Evolutionary conservation across 371 early-diverging fungal genomes (phyloP).

Genomic region (Haplosporangium sp.): DNA sequence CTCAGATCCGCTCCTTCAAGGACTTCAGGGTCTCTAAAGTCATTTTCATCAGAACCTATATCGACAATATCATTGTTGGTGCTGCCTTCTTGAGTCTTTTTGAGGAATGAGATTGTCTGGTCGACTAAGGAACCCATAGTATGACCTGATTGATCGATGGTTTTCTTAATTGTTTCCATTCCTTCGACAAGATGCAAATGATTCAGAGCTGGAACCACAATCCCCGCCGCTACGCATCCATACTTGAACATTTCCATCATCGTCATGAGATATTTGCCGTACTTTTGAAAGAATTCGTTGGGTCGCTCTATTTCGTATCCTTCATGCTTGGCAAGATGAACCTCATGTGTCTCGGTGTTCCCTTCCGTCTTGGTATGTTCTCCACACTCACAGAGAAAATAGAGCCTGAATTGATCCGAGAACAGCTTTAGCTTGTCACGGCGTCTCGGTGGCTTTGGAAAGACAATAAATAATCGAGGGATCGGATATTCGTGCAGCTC

Average conservation of each 20-base stretch:
- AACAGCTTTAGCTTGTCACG: not conserved
- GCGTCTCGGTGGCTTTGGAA: not conserved
- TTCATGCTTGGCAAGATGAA: conserved; percentile 24
- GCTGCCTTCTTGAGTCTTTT: too few species aligned
- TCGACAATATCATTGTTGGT: not conserved
- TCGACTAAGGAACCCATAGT: too few species aligned
- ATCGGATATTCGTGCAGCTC: not conserved
- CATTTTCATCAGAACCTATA: not conserved
- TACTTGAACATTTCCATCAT: conserved; percentile 1
- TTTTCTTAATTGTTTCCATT: not conserved
- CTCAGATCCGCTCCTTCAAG: conserved; percentile 8
- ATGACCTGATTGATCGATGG: not conserved
- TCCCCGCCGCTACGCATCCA: not conserved
- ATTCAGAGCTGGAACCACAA: conserved; percentile 3
- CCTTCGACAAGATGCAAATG: not conserved
- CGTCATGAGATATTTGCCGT: not conserved
- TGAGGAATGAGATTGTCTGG: too few species aligned
- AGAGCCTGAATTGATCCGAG: conserved; percentile 7
- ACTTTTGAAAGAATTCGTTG: conserved; percentile 21
- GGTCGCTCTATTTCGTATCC: conserved; percentile 21
- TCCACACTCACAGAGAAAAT: conserved; percentile 27
- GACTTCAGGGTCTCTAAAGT: not conserved
- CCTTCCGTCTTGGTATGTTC: conserved; percentile 25
- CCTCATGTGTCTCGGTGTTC: not conserved
- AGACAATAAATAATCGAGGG: not conserved